Evolutionary conservation across 1,284 basidiomycete species (phyloP), one percentile per base, ranked within the genome.

Genomic region (Waitea zeae): DNA sequence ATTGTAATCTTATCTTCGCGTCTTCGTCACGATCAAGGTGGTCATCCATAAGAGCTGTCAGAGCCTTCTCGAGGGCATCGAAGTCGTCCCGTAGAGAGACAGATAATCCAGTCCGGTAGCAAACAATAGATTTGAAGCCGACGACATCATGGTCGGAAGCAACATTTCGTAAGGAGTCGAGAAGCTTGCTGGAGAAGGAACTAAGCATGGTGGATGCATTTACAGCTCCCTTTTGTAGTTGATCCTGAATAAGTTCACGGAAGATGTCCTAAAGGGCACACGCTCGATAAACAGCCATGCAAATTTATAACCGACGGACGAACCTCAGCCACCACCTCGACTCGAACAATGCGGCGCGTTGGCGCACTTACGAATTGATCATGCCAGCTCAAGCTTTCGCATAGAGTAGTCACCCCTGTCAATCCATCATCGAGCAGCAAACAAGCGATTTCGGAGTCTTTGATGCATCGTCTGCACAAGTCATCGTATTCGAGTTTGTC

Each of bases 361-460:
- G 59, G 59, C 32, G 59, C 58, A 3, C 42, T 41, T 5, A 69
- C 69, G 36, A 71, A 68, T 35, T 53, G 57, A 42, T 77, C 64
- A 43, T 81, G 76, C 73, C 73, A 78, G 33, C 46, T 42, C 43
- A 62, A 63, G 5, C 53, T 51, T 46, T 73, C 64, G 5, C 67
- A 58, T 33, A 66, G 51, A n/a, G 62, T 59, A 15, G 52, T 45
- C 1, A 56, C 50, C 3, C 58, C 61, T 7, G 63, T 62, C 3
- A 83, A 51, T 0, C 76, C 77, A 44, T 83, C 79, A 46, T 82
- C 80, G 33, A 82, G 57, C 22, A 84, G 52, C 36, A 83, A 58
- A 38, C 67, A 67, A 41, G 77, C 66, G 33, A 76, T 77, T 15
- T 58, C 58, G 2, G 68, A 59, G 3, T 57, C 54, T 18, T 54